Evolutionary conservation across 495 filamentous ascomycete genomes (phyloP), one percentile per base, ranked within the genome.

Genomic region (Talaromyces nanjingensis): DNA sequence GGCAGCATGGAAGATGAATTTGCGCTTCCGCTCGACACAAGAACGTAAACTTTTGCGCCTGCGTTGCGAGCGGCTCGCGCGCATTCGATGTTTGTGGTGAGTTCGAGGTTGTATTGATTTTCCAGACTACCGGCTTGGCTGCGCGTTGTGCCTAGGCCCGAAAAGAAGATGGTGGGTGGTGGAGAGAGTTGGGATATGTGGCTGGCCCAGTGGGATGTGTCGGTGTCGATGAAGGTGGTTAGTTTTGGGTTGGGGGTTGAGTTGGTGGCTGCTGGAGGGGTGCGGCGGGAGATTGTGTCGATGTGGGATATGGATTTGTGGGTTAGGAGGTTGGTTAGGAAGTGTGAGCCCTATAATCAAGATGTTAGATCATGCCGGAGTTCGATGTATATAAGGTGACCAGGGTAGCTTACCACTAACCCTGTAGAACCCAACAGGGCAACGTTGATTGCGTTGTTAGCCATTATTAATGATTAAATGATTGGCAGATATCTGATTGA

Each of bases 91-190:
- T 91, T 90, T 31, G 91, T 76, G 70, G 88, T 88, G 72, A 89
- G 83, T 72, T 92, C 90, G 42, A 92, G 85, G 67, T 89, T 89
- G 69, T 88, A 86, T 72, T 92, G 90, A 66, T 87, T 86, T 37
- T 84, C 84, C 65, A 91, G 80, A 49, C 87, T 83, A 31, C 89
- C 89, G 0, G 88, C 89, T 34, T 80, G 79, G 0, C 66, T 82
- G 20, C 83, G 79, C 5, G 89, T 91, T 1, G 89, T 91, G 55
- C 80, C 90, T 22, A 92, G 77, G 16, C 85, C 77, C 0, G 88
- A 89, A 64, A 89, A 79, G 69, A 89, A 84, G 53, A 85, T 79
- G 2, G 77, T 71, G 0, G 88, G 89, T 0, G 80, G 59, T 0
- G 88, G 88, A 0, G 73, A 63, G 34, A 88, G 76, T 3, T 77